Percentiles rank a stretch among this genome's conserved stretches.
Evolutionary conservation across 768 basidiomycete species (phyloP).

Genomic region (Rhodotorula toruloides): DNA sequence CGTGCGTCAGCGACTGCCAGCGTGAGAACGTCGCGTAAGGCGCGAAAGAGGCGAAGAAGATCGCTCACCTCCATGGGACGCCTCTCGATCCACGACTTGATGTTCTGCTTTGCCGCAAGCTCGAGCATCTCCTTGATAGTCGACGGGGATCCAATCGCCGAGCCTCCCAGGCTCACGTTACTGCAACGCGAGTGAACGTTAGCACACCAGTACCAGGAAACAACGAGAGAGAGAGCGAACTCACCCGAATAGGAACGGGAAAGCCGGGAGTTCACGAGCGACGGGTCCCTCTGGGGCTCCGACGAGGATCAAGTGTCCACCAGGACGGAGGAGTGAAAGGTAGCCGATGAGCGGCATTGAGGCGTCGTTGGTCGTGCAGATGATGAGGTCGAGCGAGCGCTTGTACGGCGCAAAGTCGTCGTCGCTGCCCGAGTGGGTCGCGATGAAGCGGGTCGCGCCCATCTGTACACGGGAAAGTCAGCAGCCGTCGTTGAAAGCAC

Average conservation of each 20-base stretch:
- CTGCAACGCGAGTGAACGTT: too few relatives aligned
- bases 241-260: too few relatives aligned
- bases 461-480: constrained; percentile 41
- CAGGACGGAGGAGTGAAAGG: constrained; percentile 55
- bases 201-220: too few relatives aligned
- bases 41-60: too few relatives aligned
- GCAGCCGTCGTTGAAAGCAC: too few relatives aligned
- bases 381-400: constrained; percentile 49
- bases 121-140: constrained; percentile 56
- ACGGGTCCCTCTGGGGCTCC: too few relatives aligned
- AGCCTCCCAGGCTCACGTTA: too few relatives aligned
- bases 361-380: constrained; percentile 48
- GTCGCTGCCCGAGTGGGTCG: constrained; percentile 49
- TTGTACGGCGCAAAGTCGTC: constrained; percentile 44
- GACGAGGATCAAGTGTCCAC: constrained; percentile 58
- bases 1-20: too few relatives aligned
- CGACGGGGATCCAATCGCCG: constrained; percentile 35
- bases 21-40: too few relatives aligned
- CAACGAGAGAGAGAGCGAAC: too few relatives aligned
- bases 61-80: too few relatives aligned
- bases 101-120: constrained; percentile 56
- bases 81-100: constrained; percentile 53
- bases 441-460: constrained; percentile 56
- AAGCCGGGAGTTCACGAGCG: too few relatives aligned
- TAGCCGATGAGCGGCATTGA: constrained; percentile 55